Conservation (phyloP, 192 early-diverging fungal genomes). For the Paraglomus occultum region DNA sequence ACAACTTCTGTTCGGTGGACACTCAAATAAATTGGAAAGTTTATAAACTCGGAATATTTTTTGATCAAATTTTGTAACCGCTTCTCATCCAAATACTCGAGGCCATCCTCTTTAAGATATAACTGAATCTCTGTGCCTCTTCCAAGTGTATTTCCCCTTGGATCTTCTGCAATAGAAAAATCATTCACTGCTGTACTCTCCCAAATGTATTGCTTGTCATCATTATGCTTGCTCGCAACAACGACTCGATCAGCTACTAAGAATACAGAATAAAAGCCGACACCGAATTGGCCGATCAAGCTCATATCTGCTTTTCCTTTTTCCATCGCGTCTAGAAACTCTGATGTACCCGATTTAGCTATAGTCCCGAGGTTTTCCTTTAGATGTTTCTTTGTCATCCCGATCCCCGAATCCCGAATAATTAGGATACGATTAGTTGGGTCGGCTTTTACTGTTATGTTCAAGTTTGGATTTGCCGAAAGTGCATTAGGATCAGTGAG, state of each 20-base stretch:
- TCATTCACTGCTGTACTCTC: constrained; percentile 87
- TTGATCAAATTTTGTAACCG: constrained; percentile 68
- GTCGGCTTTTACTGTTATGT: constrained; percentile 81
- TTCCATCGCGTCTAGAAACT: constrained; percentile 80
- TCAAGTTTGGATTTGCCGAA: constrained; percentile 64
- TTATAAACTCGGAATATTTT: constrained; percentile 97
- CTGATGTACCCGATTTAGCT: constrained; percentile 95
- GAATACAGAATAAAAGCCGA: constrained; percentile 98
- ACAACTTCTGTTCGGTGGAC: constrained; percentile 58
- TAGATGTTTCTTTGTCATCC: constrained; percentile 90
- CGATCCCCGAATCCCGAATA: constrained; percentile 92
- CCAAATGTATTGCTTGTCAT: constrained; percentile 91
- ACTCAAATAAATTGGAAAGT: constrained; percentile 94
- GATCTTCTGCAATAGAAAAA: constrained; percentile 89
- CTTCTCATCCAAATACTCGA: constrained; percentile 73
- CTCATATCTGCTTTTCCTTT: constrained; percentile 71
- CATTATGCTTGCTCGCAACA: constrained; percentile 88
- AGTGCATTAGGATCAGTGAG: constrained; percentile 69
- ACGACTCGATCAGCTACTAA: constrained; percentile 93
- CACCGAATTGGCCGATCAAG: constrained; percentile 98
- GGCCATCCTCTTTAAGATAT: constrained; percentile 84
- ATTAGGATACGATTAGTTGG: constrained; percentile 69
- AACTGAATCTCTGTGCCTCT: constrained; percentile 95
- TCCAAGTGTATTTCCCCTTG: constrained; percentile 83
- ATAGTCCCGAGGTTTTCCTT: constrained; percentile 94